phyloP scores from a whole-genome alignment of 106 monocot species.

The Agapanthus africanus region DNA sequence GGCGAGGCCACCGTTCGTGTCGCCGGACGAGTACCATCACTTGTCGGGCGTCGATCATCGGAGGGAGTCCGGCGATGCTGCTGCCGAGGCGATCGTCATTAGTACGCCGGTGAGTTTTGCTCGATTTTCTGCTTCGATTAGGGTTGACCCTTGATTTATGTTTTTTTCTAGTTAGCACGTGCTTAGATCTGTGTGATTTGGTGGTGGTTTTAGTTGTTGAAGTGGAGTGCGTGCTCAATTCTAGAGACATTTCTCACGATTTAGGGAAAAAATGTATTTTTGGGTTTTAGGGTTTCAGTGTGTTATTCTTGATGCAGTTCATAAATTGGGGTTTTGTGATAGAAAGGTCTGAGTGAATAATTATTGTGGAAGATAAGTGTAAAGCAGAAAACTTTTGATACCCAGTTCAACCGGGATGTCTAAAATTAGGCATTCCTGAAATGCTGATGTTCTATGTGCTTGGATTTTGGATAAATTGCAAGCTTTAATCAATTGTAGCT shows the following conservation, averaged over 20 bases:
- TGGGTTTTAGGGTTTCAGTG: too few relatives aligned
- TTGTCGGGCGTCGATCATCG: constrained; percentile 25
- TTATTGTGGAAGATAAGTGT: not conserved
- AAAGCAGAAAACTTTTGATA: not conserved
- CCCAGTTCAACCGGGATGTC: not conserved
- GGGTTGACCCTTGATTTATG: not conserved
- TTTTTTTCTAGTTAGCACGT: not conserved
- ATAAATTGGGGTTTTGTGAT: too few relatives aligned
- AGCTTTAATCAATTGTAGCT: too few relatives aligned
- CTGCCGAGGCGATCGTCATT: constrained; percentile 40
- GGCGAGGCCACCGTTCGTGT: constrained; percentile 4
- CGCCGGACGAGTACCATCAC: constrained; percentile 60
- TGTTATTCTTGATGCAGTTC: too few relatives aligned
- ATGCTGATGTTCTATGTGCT: too few relatives aligned
- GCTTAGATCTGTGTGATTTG: not conserved
- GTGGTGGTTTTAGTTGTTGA: not conserved
- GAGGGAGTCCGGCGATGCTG: constrained; percentile 14
- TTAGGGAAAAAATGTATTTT: too few relatives aligned
- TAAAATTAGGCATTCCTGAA: not conserved
- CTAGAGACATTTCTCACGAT: too few relatives aligned
- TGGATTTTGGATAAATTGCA: not conserved
- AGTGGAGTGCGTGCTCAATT: not conserved
- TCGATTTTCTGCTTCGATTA: not conserved
- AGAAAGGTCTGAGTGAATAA: too few relatives aligned
- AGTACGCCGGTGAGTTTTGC: constrained; percentile 56